phyloP scores from a whole-genome alignment of 345 rosid genomes.

The Linum usitatissimum region DNA sequence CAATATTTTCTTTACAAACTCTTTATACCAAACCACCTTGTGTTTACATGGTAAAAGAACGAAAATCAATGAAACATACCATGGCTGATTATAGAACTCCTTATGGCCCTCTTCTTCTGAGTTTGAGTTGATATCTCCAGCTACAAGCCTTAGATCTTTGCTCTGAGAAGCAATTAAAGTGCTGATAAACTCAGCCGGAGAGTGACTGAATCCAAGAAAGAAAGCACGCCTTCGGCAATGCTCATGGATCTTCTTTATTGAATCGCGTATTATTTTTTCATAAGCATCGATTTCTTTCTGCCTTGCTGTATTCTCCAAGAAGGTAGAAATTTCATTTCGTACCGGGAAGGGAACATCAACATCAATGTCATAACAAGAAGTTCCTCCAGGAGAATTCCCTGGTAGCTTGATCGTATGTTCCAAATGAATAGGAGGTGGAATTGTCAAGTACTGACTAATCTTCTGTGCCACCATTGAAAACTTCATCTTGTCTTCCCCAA shows the following conservation, averaged over 20 bases:
- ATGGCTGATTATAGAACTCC: constrained; percentile 42
- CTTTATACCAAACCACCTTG: neutral
- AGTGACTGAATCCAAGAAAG: constrained; percentile 50
- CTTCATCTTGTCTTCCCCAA: constrained; percentile 47
- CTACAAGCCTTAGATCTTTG: constrained; percentile 44
- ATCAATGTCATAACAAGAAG: constrained; percentile 43
- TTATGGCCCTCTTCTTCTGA: constrained; percentile 32
- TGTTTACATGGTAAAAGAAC: neutral
- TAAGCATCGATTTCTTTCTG: constrained; percentile 39
- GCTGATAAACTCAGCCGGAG: constrained; percentile 47
- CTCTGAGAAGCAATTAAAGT: constrained; percentile 42
- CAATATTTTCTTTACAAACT: neutral
- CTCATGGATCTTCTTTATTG: constrained; percentile 40
- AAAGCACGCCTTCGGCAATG: constrained; percentile 44
- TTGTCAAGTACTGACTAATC: constrained; percentile 36
- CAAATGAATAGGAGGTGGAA: constrained; percentile 44
- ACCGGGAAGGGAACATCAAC: constrained; percentile 45
- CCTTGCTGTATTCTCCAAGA: constrained; percentile 32
- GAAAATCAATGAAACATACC: constrained; percentile 17
- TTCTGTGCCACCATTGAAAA: constrained; percentile 38
- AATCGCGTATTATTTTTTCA: constrained; percentile 30
- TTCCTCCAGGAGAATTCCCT: constrained; percentile 39
- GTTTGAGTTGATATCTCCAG: constrained; percentile 34
- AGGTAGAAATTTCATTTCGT: constrained; percentile 35
- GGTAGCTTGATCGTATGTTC: constrained; percentile 51